Evolutionary conservation across 2,329 filamentous ascomycete species (phyloP), one percentile per base, ranked within the genome.

Genomic region (Pseudocercospora fuligena): DNA sequence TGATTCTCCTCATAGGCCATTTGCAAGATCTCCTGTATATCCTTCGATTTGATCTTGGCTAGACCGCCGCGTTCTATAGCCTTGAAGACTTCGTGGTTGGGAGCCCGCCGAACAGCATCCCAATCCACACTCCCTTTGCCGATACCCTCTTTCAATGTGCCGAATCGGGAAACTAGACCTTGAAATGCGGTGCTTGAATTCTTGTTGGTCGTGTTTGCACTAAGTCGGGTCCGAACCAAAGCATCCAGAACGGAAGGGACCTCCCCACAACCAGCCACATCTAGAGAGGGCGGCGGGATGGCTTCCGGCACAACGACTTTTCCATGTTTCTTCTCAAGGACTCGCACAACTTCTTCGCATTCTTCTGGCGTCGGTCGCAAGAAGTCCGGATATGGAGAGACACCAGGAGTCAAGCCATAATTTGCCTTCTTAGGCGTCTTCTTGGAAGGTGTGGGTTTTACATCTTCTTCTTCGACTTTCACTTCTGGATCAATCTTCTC

Each of bases 41-140:
- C 84, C 61, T 85, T 89, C 66, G 88, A 89, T 78, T 94, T 95
- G 16, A 84, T 83, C n/a, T 86, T 85, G 2, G 88, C 90, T 1
- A 94, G 81, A 0, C 93, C 93, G 9, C 91, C 92, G 7, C 81
- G 79, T 71, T 88, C 88, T 74, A 95, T 93, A 0, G 90, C 87
- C 60, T 89, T 80, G 54, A 86, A 87, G n/a, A 95, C 82, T 5
- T 90, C 86, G 46, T 85, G 81, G 4, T 86, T 76, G 0, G 86
- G 78, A 1, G 89, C 87, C 27, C 81, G 77, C 23, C 88, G 86
- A 1, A 94, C 89, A 9, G 87, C 87, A 71, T 92, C 87, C 90
- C 91, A 94, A 75, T 93, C 83, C 7, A 93, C 89, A 63, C 89
- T 92, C 2, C 89, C 90, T 71, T 89, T 88, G 5, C 90, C 90